These are phyloP conservation scores for Antarctomyces pellizariae DNA, from an alignment of 495 filamentous ascomycete genomes.

Conservation along the genomic window DNA sequence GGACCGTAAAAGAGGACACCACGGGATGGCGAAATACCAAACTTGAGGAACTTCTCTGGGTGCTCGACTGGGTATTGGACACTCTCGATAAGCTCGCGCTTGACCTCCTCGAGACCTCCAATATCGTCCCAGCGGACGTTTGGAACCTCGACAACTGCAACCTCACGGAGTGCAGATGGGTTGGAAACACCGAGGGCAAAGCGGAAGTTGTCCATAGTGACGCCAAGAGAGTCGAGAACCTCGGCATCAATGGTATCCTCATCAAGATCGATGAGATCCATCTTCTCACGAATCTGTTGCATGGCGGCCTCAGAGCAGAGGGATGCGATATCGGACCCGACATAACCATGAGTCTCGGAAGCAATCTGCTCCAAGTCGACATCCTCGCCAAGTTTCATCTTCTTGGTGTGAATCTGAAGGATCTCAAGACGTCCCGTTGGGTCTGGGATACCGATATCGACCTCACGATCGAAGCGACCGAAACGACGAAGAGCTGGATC, in stretches of 20 bases:
- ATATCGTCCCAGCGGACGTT: constrained; percentile 99
- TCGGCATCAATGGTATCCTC: constrained; percentile 98
- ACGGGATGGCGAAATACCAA: constrained; percentile 89
- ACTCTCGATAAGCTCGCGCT: constrained; percentile 97
- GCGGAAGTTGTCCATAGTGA: constrained; percentile 99
- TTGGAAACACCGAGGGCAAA: constrained; percentile 95
- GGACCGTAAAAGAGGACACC: constrained; percentile 98
- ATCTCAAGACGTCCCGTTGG: constrained; percentile 98
- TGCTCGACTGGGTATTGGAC: constrained; percentile 99
- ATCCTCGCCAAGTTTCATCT: constrained; percentile 97
- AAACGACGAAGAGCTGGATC: constrained; percentile 93
- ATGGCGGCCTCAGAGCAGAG: constrained; percentile 98
- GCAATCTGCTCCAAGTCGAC: constrained; percentile 94
- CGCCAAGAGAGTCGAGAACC: constrained; percentile 90
- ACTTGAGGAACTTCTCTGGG: constrained; percentile 99
- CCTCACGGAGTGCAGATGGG: constrained; percentile 94
- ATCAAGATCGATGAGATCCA: constrained; percentile 97
- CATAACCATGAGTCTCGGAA: constrained; percentile 94
- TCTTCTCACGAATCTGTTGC: constrained; percentile 99
- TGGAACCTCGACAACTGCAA: constrained; percentile 95
- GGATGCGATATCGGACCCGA: constrained; percentile 96
- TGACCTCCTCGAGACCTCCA: constrained; percentile 93
- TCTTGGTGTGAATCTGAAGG: constrained; percentile 97
- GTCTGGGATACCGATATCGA: constrained; percentile 94
- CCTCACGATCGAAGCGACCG: constrained; percentile 94